Percentiles rank a stretch among this genome's conserved stretches.
Conservation (phyloP, 1,284 basidiomycete genomes). For the Gymnopus androsaceus region DNA sequence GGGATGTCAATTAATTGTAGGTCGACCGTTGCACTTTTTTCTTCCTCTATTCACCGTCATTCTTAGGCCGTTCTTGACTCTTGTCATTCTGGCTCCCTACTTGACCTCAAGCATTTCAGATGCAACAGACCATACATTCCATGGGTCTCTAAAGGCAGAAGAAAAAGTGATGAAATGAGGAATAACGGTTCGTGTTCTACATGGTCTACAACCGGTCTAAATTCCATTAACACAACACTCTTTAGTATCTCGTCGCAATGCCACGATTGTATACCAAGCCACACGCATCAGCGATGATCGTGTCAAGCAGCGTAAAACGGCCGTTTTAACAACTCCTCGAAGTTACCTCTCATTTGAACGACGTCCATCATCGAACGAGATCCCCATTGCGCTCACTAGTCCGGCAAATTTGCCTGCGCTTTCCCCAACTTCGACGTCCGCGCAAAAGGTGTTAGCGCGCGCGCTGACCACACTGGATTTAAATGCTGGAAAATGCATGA, state of each 20-base stretch:
- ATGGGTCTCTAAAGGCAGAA: conserved; percentile 45
- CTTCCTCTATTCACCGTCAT: background rate
- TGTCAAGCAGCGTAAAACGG: conserved; percentile 23
- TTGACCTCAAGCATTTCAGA: conserved; percentile 47
- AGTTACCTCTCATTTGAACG: background rate
- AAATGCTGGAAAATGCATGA: no score
- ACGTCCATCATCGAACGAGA: background rate
- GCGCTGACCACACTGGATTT: background rate
- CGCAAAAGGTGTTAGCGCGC: background rate
- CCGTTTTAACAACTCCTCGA: conserved; percentile 17
- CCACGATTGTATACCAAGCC: conserved; percentile 24
- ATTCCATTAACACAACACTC: background rate
- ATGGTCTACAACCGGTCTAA: background rate
- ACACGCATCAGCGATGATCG: conserved; percentile 20
- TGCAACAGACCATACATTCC: conserved; percentile 50
- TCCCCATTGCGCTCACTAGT: background rate
- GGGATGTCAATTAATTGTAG: conserved; percentile 41
- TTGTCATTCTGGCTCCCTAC: conserved; percentile 48
- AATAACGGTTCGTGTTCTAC: conserved; percentile 31
- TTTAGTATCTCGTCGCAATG: conserved; percentile 20
- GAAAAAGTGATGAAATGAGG: conserved; percentile 36
- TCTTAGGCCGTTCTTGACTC: conserved; percentile 47
- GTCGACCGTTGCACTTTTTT: conserved; percentile 16
- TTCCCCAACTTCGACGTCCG: conserved; percentile 1
- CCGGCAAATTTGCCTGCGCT: background rate